phyloP scores from a whole-genome alignment of 176 grass and related monocot species.

The Cenchrus fungigraminus region DNA sequence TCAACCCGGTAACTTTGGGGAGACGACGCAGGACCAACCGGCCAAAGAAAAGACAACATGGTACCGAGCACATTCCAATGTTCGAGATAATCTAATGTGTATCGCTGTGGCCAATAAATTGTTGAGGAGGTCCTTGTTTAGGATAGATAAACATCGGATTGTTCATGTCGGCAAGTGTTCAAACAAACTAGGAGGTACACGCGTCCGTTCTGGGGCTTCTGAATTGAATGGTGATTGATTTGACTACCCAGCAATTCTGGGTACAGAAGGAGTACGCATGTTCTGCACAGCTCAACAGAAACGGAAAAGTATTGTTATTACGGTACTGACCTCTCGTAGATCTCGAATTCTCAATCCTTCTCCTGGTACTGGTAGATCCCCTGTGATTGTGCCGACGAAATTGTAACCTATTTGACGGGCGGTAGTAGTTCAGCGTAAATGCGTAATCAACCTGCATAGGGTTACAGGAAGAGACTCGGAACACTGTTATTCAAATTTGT shows the following conservation, averaged over 20 bases:
- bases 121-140: slow-evolving; percentile 16
- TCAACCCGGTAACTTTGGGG: background rate
- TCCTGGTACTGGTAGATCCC: slow-evolving; percentile 1
- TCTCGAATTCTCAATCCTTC: slow-evolving; percentile 25
- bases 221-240: slow-evolving; percentile 24
- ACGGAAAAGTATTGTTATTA: slow-evolving; percentile 8
- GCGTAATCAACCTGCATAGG: background rate
- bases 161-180: slow-evolving; percentile 31
- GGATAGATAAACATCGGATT: slow-evolving; percentile 31
- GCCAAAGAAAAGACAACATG: background rate
- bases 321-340: slow-evolving; percentile 12
- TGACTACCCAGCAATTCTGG: slow-evolving; percentile 2
- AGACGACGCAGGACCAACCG: background rate
- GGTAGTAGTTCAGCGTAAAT: background rate
- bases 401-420: background rate
- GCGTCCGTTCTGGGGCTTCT: background rate
- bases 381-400: slow-evolving; percentile 12
- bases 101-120: background rate
- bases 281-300: slow-evolving; percentile 37
- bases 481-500: background rate
- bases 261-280: slow-evolving; percentile 22
- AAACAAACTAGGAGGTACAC: slow-evolving; percentile 11
- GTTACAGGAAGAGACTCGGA: background rate
- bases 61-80: slow-evolving; percentile 20
- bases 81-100: background rate